Evolutionary conservation across 768 basidiomycete genomes (phyloP).

Genomic region (Sporobolomyces pararoseus): DNA sequence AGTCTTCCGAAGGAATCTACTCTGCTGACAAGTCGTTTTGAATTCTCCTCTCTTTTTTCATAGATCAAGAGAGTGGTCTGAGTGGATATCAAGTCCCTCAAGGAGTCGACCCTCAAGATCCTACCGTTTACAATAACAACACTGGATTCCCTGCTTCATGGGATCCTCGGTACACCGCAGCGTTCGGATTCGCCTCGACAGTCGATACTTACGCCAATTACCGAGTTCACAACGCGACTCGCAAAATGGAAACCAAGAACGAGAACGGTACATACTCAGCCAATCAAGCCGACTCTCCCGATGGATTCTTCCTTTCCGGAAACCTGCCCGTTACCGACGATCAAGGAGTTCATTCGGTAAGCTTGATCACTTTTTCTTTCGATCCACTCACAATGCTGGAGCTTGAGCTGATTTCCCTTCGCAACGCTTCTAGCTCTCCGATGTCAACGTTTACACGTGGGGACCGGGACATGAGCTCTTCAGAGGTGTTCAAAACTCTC

Average conservation of each 20-base stretch:
- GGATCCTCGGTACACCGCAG: constrained; percentile 51
- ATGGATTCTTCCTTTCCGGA: constrained; percentile 50
- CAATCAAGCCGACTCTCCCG: constrained; percentile 47
- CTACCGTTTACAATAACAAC: constrained; percentile 44
- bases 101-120: constrained; percentile 43
- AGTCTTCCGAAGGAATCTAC: not conserved
- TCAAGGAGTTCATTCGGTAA: constrained; percentile 50
- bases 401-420: constrained; percentile 4
- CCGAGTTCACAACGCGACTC: constrained; percentile 34
- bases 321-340: constrained; percentile 43
- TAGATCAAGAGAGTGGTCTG: constrained; percentile 47
- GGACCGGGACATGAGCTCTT: constrained; percentile 49
- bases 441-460: constrained; percentile 49
- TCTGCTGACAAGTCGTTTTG: not conserved
- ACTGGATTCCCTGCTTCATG: constrained; percentile 50
- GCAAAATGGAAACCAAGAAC: constrained; percentile 34
- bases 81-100: constrained; percentile 49
- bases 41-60: not conserved
- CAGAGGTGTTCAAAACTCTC: constrained; percentile 45
- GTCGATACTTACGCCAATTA: constrained; percentile 48
- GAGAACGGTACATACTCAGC: constrained; percentile 38
- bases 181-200: constrained; percentile 44
- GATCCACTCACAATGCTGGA: too few species aligned
- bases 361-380: not conserved
- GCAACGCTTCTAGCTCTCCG: constrained; percentile 32